Evolutionary conservation across 202 grass and related monocot species (phyloP), one percentile per base, ranked within the genome.

Genomic region (Sporobolus alterniflorus): DNA sequence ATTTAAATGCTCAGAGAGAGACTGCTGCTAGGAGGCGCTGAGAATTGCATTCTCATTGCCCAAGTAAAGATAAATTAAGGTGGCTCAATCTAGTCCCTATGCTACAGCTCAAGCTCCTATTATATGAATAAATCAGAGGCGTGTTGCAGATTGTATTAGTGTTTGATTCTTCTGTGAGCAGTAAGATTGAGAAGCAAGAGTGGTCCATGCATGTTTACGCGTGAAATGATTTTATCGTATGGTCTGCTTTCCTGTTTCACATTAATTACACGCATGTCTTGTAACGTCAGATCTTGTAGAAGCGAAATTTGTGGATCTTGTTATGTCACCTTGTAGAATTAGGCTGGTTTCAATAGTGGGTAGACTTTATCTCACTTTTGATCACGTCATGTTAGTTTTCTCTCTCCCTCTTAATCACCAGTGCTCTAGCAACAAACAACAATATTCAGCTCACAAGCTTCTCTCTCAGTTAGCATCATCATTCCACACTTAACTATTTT

Each of bases 1-100:
- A 98, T 79, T 98, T 93, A 79, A 95, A 98, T 41, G 89, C 89
- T 21, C 96, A 98, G 82, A 86, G 92, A 51, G 96, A 95, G 77
- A 98, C 92, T 64, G 92, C 96, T 60, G 90, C 92, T 40, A 81
- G 96, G 62, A 91, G 89, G 77, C 90, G 92, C 67, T 93, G 73
- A n/a, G n/a, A 90, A 67, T 30, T 24, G 30, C 51, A 82, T 13
- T 66, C 42, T 34, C 26, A 65, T 29, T 49, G 30, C 69, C 43
- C 26, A 32, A 59, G 8, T 82, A 70, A 44, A 62, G 50, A 49
- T 7, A 47, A 77, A 69, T 79, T 69, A 84, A 50, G 64, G 71
- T 56, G n/a, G 71, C 52, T 22, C 9, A 22, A 55, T 48, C 61
- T 48, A 74, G 14, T 17, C 63, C 43, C 20, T 64, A 41, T 87